Evolutionary conservation across 352 stramenopile genomes (phyloP).

Genomic region (Phytophthora palmivora): DNA sequence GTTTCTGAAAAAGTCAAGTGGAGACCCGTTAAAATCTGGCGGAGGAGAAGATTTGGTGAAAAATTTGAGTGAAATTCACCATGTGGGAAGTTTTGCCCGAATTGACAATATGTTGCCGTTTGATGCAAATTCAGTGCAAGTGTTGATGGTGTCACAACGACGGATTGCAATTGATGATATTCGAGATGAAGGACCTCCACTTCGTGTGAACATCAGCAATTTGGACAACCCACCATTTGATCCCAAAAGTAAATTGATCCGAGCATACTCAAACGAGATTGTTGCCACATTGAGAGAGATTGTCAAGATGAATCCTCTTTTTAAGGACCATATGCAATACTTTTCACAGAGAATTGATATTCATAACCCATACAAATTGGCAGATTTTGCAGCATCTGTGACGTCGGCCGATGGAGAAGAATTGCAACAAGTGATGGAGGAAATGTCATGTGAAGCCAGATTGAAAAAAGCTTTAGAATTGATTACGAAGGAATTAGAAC

Average conservation of each 20-base stretch:
- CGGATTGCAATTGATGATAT: slow-evolving; percentile 85
- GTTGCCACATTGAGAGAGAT: slow-evolving; percentile 96
- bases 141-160: slow-evolving; percentile 91
- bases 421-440: slow-evolving; percentile 94
- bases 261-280: slow-evolving; percentile 98
- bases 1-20: slow-evolving; percentile 91
- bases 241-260: slow-evolving; percentile 90
- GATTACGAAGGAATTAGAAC: slow-evolving; percentile 97
- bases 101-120: slow-evolving; percentile 93
- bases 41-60: slow-evolving; percentile 90
- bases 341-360: slow-evolving; percentile 96
- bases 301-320: slow-evolving; percentile 96
- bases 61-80: slow-evolving; percentile 94
- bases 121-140: slow-evolving; percentile 73
- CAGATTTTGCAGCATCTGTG: slow-evolving; percentile 96
- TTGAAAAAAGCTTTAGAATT: slow-evolving; percentile 97
- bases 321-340: slow-evolving; percentile 98
- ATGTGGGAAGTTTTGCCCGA: slow-evolving; percentile 96
- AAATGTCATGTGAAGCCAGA: slow-evolving; percentile 95
- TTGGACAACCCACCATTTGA: slow-evolving; percentile 79
- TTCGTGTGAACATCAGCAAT: slow-evolving; percentile 75
- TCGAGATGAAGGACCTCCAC: slow-evolving; percentile 63
- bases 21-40: slow-evolving; percentile 43
- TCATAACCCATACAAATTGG: slow-evolving; percentile 97
- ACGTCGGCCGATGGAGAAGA: slow-evolving; percentile 95